Percentiles rank a stretch among this genome's conserved stretches.
phyloP scores from a whole-genome alignment of 1,284 basidiomycete genomes.

The Cystobasidium slooffiae region DNA sequence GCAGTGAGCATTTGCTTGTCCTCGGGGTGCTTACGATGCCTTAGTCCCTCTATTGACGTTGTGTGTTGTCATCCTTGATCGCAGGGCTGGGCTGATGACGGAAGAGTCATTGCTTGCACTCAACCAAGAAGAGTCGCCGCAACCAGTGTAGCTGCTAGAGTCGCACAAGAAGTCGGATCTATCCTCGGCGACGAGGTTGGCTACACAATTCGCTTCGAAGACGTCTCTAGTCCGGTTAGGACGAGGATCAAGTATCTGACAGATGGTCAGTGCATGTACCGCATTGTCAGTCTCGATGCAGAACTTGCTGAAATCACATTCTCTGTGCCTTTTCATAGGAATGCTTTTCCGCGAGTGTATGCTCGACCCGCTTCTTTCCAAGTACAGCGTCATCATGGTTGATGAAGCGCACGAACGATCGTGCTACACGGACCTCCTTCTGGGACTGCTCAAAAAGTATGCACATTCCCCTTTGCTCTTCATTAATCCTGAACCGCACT shows the following conservation, averaged over 20 bases:
- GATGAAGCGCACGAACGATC: conserved; percentile 60
- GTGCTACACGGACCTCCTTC: conserved; percentile 57
- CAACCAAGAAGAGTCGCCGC: conserved; percentile 56
- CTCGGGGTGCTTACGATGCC: conserved; percentile 54
- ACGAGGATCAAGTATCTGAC: conserved; percentile 57
- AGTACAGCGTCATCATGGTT: conserved; percentile 56
- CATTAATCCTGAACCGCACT: no score
- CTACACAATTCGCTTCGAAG: conserved; percentile 59
- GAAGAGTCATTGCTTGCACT: conserved; percentile 66
- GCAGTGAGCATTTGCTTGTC: conserved; percentile 55
- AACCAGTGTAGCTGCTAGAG: conserved; percentile 56
- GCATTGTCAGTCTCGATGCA: not conserved
- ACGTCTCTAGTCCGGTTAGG: conserved; percentile 52
- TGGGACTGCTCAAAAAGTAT: conserved; percentile 61
- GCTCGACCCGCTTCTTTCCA: conserved; percentile 51
- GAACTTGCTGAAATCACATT: not conserved
- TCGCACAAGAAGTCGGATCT: conserved; percentile 55
- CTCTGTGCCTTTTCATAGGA: not conserved
- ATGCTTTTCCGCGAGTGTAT: conserved; percentile 54
- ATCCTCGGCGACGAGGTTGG: conserved; percentile 75
- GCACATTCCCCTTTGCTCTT: conserved; percentile 3
- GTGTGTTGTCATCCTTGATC: not conserved
- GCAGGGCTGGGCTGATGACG: conserved; percentile 73
- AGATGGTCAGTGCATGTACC: conserved; percentile 46
- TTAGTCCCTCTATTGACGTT: not conserved